phyloP scores from a whole-genome alignment of 2,329 filamentous ascomycete genomes.

The Aspergillus phoenicis region DNA sequence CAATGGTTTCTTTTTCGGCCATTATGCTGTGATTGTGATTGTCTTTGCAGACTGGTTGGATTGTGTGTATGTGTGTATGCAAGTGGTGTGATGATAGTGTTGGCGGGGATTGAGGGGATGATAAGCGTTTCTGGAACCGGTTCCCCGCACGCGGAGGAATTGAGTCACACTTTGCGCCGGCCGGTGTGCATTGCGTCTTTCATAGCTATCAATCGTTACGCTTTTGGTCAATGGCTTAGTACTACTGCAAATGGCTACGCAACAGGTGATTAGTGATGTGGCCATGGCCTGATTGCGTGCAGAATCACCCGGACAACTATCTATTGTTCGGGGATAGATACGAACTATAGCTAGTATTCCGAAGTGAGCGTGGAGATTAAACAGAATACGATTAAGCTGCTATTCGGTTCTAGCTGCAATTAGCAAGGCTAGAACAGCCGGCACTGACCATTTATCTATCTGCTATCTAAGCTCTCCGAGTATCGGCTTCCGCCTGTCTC shows the following conservation, averaged over 20 bases:
- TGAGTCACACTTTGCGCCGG: too few relatives aligned
- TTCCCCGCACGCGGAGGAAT: too few relatives aligned
- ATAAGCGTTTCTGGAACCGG: too few relatives aligned
- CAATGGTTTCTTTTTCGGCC: constrained; percentile 35
- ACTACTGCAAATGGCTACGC: too few relatives aligned
- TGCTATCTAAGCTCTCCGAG: neutral
- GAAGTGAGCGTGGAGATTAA: neutral
- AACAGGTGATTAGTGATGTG: neutral
- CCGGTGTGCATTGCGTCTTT: too few relatives aligned
- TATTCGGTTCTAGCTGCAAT: neutral
- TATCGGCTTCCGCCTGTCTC: neutral
- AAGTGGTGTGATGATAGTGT: neutral
- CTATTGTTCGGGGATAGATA: neutral
- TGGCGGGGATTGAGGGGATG: too few relatives aligned
- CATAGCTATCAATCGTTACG: too few relatives aligned
- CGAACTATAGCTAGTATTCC: neutral
- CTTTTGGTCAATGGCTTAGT: too few relatives aligned
- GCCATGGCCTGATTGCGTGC: neutral
- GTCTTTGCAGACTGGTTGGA: neutral
- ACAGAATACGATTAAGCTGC: neutral
- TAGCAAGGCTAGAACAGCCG: neutral
- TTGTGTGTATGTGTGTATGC: neutral
- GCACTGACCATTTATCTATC: neutral
- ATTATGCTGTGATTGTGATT: constrained; percentile 15
- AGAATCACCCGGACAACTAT: neutral